phyloP scores from a whole-genome alignment of 139 green algal genomes.

The Eudorina sp. region DNA sequence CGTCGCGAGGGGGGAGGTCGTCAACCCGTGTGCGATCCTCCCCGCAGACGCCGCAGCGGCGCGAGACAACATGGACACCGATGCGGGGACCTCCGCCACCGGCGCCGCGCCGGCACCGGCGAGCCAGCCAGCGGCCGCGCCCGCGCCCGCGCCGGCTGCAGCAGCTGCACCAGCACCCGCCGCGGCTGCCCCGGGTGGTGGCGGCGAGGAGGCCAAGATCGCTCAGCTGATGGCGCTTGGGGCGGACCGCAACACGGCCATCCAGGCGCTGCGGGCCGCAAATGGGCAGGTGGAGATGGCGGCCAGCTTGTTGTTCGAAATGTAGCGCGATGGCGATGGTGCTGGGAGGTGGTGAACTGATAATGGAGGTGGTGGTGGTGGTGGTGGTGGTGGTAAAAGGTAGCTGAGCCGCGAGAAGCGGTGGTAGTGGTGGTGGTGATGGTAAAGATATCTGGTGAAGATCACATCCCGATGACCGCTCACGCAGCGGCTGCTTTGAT shows the following conservation, averaged over 20 bases:
- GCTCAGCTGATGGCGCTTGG: slow-evolving; percentile 75
- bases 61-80: slow-evolving; percentile 25
- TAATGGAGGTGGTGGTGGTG: background rate
- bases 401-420: background rate
- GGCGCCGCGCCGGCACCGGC: slow-evolving; percentile 42
- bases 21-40: no score
- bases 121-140: slow-evolving; percentile 7
- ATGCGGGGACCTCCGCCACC: background rate
- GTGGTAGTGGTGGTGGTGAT: background rate
- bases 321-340: background rate
- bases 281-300: slow-evolving; percentile 83
- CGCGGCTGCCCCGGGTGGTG: background rate
- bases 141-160: slow-evolving; percentile 27
- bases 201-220: slow-evolving; percentile 65
- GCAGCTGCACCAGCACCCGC: slow-evolving; percentile 16
- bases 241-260: slow-evolving; percentile 64
- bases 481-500: no score
- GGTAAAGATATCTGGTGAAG: no score
- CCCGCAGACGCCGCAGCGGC: background rate
- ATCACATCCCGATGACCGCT: no score
- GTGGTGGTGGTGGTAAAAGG: background rate
- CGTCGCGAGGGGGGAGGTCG: no score
- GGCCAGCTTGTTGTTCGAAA: slow-evolving; percentile 79
- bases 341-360: background rate
- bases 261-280: slow-evolving; percentile 72